Conservation (phyloP, 1,284 basidiomycete species). For the Marasmius tenuissimus region DNA sequence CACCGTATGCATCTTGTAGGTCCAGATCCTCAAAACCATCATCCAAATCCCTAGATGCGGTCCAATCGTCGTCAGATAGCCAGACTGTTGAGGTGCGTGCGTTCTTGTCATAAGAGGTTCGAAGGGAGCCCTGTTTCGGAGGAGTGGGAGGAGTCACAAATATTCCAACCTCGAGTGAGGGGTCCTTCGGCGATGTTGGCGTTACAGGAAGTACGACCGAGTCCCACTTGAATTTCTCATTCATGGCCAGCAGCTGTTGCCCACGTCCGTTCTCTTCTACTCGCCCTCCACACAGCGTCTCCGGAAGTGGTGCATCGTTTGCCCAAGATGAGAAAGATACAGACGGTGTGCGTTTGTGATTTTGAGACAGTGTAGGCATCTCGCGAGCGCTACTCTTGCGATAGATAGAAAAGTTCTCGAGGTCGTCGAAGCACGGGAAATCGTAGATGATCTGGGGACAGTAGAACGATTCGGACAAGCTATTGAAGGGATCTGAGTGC, state of each 20-base stretch:
- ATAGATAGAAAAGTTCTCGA: slow-evolving; percentile 3
- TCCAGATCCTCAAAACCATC: neutral
- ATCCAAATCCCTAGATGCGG: neutral
- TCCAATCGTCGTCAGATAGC: neutral
- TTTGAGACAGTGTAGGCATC: no score
- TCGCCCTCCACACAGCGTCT: neutral
- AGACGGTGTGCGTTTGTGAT: neutral
- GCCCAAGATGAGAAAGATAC: neutral
- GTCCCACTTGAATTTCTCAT: neutral
- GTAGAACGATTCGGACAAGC: neutral
- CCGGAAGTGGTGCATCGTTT: no score
- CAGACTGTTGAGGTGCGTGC: neutral
- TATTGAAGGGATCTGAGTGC: neutral
- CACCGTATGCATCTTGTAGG: no score
- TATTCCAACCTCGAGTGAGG: neutral
- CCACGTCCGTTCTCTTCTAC: neutral
- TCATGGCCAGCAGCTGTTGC: neutral
- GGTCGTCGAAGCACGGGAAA: neutral
- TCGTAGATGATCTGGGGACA: neutral
- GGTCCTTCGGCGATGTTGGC: neutral
- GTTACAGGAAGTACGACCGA: neutral
- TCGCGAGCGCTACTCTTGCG: neutral
- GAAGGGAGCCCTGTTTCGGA: neutral
- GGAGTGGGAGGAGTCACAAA: slow-evolving; percentile 1
- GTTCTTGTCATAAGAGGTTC: neutral